Evolutionary conservation across 768 basidiomycete species (phyloP).

Genomic region (Epithele typhae): DNA sequence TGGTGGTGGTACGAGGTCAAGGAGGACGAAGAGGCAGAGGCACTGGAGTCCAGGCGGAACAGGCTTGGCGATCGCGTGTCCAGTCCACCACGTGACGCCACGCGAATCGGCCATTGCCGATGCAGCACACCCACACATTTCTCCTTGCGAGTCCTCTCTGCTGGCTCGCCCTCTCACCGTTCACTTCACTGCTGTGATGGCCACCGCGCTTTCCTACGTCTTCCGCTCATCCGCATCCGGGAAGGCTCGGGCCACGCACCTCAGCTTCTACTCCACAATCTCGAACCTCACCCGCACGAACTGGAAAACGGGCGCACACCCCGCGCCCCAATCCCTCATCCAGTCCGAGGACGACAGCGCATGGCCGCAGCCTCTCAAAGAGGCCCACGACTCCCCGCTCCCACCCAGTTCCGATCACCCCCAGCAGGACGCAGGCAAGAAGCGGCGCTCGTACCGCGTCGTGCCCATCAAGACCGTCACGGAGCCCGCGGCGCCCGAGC

Average conservation of each 20-base stretch:
- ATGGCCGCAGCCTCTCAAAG: conserved; percentile 7
- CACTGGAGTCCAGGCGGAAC: too few relatives aligned
- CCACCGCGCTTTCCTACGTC: conserved; percentile 1
- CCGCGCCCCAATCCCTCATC: conserved; percentile 18
- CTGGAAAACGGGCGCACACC: conserved; percentile 21
- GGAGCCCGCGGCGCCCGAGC: conserved; percentile 23
- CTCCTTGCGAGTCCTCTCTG: neutral
- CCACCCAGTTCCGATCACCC: conserved; percentile 1
- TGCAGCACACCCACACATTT: neutral
- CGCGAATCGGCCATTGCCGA: neutral
- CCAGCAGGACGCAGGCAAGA: conserved; percentile 2
- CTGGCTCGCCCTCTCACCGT: neutral
- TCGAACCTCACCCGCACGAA: conserved; percentile 18
- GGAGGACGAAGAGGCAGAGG: too few relatives aligned
- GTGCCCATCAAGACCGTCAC: conserved; percentile 7
- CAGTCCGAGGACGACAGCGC: conserved; percentile 7
- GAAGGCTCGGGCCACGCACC: conserved; percentile 12
- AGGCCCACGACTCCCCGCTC: neutral
- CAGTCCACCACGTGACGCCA: neutral
- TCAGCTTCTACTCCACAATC: conserved; percentile 21
- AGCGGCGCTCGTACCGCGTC: conserved; percentile 3
- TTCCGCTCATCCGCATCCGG: neutral
- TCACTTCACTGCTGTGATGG: too few relatives aligned
- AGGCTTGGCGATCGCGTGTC: too few relatives aligned
- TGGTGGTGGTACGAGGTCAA: too few relatives aligned